phyloP scores from a whole-genome alignment of 176 grass and related monocot species.

The Hyparrhenia diplandra region DNA sequence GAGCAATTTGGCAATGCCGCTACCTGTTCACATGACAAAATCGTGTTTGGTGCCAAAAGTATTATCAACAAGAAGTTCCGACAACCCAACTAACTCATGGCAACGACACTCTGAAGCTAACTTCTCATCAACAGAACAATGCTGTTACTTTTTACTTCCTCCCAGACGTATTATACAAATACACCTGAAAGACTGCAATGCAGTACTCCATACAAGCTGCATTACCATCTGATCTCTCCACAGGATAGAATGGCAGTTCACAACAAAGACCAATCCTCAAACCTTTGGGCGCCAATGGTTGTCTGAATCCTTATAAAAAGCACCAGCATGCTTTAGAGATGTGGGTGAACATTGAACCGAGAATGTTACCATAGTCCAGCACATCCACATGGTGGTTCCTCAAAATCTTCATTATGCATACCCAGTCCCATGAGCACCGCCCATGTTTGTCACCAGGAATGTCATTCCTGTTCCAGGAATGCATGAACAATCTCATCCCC shows the following conservation, averaged over 20 bases:
- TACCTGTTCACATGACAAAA: conserved; percentile 22
- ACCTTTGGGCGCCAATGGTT: neutral
- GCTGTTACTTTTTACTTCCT: conserved; percentile 14
- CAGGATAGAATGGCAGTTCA: conserved; percentile 12
- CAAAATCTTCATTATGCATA: neutral
- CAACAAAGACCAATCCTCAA: conserved; percentile 19
- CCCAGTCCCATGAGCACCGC: neutral
- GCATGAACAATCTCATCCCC: neutral
- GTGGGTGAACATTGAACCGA: conserved; percentile 17
- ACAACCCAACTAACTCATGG: neutral
- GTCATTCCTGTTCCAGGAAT: neutral
- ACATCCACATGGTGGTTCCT: conserved; percentile 8
- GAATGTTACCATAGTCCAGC: neutral
- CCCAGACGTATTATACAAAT: conserved; percentile 2
- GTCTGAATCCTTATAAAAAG: conserved; percentile 19
- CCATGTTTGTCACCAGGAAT: neutral
- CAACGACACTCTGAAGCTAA: neutral
- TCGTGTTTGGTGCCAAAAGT: neutral
- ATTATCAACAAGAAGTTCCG: conserved; percentile 22
- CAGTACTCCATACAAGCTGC: conserved; percentile 1
- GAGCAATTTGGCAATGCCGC: neutral
- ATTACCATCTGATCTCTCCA: neutral
- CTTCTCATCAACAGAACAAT: conserved; percentile 13
- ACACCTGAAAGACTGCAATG: conserved; percentile 14
- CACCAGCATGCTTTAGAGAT: conserved; percentile 9